These are phyloP conservation scores for Madurella mycetomatis DNA, from an alignment of 2,329 filamentous ascomycete species.

Conservation along the genomic window DNA sequence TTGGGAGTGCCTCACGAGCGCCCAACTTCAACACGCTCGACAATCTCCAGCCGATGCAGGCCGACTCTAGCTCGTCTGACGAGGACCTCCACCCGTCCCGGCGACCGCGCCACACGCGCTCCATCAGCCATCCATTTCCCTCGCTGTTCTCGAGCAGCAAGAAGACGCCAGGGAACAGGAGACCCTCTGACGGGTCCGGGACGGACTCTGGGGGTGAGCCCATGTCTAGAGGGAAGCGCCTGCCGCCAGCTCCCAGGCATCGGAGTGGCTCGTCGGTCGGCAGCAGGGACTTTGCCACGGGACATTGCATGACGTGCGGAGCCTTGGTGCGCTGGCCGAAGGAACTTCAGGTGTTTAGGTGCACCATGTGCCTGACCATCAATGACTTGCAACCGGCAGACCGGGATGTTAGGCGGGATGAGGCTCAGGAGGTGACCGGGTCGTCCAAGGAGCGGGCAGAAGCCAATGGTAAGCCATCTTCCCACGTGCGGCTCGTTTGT, in stretches of 20 bases:
- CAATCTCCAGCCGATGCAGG: conserved; percentile 19
- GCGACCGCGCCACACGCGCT: conserved; percentile 50
- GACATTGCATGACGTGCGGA: conserved; percentile 82
- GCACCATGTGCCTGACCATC: conserved; percentile 77
- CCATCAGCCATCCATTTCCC: conserved; percentile 76
- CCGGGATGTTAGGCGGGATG: conserved; percentile 24
- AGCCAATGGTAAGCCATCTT: conserved; percentile 5
- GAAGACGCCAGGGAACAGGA: conserved; percentile 44
- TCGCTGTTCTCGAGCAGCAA: conserved; percentile 61
- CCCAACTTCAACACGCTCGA: conserved; percentile 24
- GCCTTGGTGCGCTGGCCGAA: conserved; percentile 75
- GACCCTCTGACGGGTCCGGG: conserved; percentile 30
- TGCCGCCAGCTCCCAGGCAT: conserved; percentile 32
- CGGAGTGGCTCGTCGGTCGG: conserved; percentile 30
- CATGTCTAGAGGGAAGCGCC: conserved; percentile 23
- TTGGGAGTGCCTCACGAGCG: conserved; percentile 16
- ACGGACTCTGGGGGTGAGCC: conserved; percentile 41
- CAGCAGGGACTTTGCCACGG: conserved; percentile 59
- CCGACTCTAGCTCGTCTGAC: conserved; percentile 39
- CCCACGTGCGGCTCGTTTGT: background rate
- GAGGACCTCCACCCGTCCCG: conserved; percentile 35
- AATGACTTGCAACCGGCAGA: conserved; percentile 63
- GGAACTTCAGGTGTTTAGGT: conserved; percentile 69
- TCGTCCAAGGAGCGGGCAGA: conserved; percentile 11
- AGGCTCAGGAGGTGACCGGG: conserved; percentile 10